These are phyloP conservation scores for Nemania serpens DNA, from an alignment of 2,329 filamentous ascomycete genomes.

Conservation along the genomic window DNA sequence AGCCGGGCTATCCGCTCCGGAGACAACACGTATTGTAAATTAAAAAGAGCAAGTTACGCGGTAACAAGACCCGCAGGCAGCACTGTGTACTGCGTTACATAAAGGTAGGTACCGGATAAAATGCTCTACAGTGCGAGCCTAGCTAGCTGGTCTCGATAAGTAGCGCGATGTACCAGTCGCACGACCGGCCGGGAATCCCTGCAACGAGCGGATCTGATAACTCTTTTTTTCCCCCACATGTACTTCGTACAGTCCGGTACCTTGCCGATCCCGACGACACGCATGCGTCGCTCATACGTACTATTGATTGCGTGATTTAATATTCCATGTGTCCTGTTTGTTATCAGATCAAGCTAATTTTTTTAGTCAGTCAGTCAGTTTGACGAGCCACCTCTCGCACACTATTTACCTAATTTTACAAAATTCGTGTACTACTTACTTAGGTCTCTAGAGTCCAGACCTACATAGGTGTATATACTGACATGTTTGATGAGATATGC, in stretches of 20 bases:
- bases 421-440: too few relatives aligned
- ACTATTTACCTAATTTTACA: background rate
- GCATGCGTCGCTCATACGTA: background rate
- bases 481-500: too few relatives aligned
- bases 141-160: background rate
- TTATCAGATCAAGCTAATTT: slow-evolving; percentile 23
- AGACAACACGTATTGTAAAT: too few relatives aligned
- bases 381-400: background rate
- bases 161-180: slow-evolving; percentile 10
- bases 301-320: slow-evolving; percentile 20
- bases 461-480: too few relatives aligned
- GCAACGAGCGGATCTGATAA: slow-evolving; percentile 40
- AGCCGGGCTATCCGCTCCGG: too few relatives aligned
- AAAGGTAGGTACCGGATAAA: background rate
- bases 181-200: slow-evolving; percentile 20
- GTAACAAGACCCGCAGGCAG: too few relatives aligned
- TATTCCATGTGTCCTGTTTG: background rate
- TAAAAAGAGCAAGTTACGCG: too few relatives aligned
- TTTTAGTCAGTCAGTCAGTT: background rate
- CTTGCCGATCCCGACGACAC: background rate
- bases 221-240: slow-evolving; percentile 26
- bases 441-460: too few relatives aligned
- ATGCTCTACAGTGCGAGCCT: background rate
- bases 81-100: background rate
- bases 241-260: background rate